Evolutionary conservation across 2,329 filamentous ascomycete genomes (phyloP).

Genomic region (Colletotrichum sidae): DNA sequence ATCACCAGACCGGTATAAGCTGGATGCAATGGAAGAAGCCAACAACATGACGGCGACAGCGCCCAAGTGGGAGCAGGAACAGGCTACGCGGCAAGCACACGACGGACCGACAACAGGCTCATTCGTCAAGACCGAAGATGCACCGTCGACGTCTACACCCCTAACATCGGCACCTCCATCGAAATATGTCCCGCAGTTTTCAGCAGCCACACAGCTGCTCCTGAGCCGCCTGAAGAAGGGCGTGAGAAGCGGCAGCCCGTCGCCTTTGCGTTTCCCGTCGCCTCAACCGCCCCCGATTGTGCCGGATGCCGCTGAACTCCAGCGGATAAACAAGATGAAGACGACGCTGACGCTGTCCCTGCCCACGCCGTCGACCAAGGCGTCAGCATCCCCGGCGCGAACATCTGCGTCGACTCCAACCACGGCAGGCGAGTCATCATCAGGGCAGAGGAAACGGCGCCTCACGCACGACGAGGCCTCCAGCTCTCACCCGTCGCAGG

Average conservation of each 20-base stretch:
- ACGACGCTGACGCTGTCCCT: slow-evolving; percentile 16
- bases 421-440: too few relatives aligned
- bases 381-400: neutral
- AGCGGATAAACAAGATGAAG: slow-evolving; percentile 33
- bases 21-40: too few relatives aligned
- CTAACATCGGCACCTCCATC: neutral
- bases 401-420: too few relatives aligned
- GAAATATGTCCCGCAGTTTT: slow-evolving; percentile 47
- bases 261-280: neutral
- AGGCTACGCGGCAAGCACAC: too few relatives aligned
- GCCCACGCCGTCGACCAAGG: neutral
- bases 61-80: too few relatives aligned
- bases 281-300: neutral
- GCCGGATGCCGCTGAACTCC: slow-evolving; percentile 26
- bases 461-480: too few relatives aligned
- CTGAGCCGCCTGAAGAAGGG: slow-evolving; percentile 42
- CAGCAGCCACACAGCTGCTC: slow-evolving; percentile 42
- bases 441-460: too few relatives aligned
- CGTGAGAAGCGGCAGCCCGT: slow-evolving; percentile 19
- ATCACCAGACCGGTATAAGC: too few relatives aligned
- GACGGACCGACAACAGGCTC: too few relatives aligned
- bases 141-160: neutral
- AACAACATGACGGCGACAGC: too few relatives aligned
- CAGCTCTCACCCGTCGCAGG: too few relatives aligned
- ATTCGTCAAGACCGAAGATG: too few relatives aligned